Base-by-base conservation (phyloP, 176 grass and related monocot species). In the Stipa capillata region DNA sequence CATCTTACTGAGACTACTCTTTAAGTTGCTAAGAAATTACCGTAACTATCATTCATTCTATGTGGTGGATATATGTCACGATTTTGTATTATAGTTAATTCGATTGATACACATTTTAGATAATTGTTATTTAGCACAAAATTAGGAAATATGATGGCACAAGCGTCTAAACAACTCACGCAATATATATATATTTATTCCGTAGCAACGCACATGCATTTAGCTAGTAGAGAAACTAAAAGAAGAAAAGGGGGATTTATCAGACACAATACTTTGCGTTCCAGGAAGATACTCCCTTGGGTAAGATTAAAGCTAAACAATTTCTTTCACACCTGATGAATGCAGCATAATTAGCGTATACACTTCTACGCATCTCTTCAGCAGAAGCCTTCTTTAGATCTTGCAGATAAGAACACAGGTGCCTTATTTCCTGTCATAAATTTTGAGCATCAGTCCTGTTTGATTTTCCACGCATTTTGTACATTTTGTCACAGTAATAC, bases 351-450 rank as follows among this genome's bases (percentile, higher is more conserved):
- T 91, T 94, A 21, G 92, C 88, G 75, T 87, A 93, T 62, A 95
- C 90, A 79, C 88, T 94, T 86, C 28, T 93, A 23, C 92, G 92
- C 96, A 98, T 98, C 83, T 98, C 96, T 90, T 98, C 96, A 42
- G 96, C 85, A 56, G 96, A 98, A 87, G 88, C 96, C 81, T 98
- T 98, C 85, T 98, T 98, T 53, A 98, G 69, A 39, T 98, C 96
- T 95, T 98, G 96, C 85, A 98, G 47, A 81, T 95, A 95, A 32
- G 88, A 89, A 87, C 87, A 85, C 32, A 94, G 31, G 13, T 89
- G 80, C n/a, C 90, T 90, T 81, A 98, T 93, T 93, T 98, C 96
- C 96, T 98, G 87, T 20, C 63, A 87, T 50, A 69, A 61, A 64
- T 70, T 41, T 28, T 72, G 35, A 81, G 66, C 43, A 8, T 83